Percentiles rank a stretch among this genome's conserved stretches.
phyloP scores from a whole-genome alignment of 2,329 filamentous ascomycete species.

The Trichoderma asperellum region DNA sequence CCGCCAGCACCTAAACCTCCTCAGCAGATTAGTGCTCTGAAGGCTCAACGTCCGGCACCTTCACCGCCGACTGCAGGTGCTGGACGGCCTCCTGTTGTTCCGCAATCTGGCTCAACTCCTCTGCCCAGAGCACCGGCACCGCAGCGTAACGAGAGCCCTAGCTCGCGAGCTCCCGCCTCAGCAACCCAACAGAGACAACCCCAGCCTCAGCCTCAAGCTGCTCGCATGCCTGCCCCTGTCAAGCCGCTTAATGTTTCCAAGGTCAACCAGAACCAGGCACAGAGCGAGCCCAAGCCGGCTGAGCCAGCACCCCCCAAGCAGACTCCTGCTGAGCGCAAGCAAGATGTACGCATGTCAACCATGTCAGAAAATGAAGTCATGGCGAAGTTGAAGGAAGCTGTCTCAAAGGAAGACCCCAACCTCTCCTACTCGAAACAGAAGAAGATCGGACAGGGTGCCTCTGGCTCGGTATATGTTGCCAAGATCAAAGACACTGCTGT shows the following conservation, averaged over 20 bases:
- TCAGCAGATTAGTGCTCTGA: conserved; percentile 59
- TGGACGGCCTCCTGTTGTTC: conserved; percentile 52
- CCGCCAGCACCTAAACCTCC: conserved; percentile 74
- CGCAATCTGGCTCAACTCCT: conserved; percentile 56
- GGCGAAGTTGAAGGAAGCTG: conserved; percentile 90
- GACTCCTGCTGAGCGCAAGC: conserved; percentile 70
- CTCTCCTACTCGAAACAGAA: conserved; percentile 98
- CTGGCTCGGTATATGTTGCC: conserved; percentile 96
- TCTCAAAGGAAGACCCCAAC: conserved; percentile 93
- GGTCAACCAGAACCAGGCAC: conserved; percentile 52
- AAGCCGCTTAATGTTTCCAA: conserved; percentile 83
- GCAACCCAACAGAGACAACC: conserved; percentile 54
- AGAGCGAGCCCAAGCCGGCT: conserved; percentile 81
- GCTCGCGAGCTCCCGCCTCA: conserved; percentile 61
- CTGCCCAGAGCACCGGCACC: conserved; percentile 49
- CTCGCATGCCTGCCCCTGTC: conserved; percentile 64
- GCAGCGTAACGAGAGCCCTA: conserved; percentile 52
- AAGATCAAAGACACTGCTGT: conserved; percentile 87
- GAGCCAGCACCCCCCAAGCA: conserved; percentile 86
- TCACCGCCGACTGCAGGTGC: conserved; percentile 59
- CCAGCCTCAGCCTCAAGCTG: conserved; percentile 48
- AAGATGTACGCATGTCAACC: conserved; percentile 96
- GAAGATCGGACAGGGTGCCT: conserved; percentile 98
- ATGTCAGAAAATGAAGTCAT: conserved; percentile 98
- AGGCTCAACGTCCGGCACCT: conserved; percentile 83